Percentiles rank a stretch among this genome's conserved stretches.
Conservation (phyloP, 805 yeast genomes). For the Cyberlindnera veronae region DNA sequence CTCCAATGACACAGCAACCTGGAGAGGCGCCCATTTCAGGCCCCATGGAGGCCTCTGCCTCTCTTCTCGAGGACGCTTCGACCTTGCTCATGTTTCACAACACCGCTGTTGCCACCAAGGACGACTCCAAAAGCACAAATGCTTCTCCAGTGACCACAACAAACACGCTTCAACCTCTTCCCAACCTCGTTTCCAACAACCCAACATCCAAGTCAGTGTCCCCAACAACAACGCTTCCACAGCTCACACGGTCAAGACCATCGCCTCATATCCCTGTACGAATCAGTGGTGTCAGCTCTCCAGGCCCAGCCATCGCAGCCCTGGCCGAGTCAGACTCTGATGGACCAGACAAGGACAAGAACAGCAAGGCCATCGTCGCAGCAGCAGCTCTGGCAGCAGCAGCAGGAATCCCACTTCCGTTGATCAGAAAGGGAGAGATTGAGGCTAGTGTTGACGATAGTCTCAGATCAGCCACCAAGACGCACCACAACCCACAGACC, state of each 20-base stretch:
- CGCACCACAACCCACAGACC: slow-evolving; percentile 2
- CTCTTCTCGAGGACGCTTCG: slow-evolving; percentile 55
- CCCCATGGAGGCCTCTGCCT: slow-evolving; percentile 17
- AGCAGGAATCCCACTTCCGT: slow-evolving; percentile 70
- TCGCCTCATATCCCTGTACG: slow-evolving; percentile 11
- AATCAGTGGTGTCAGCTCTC: slow-evolving; percentile 32
- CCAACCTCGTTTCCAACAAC: slow-evolving; percentile 4
- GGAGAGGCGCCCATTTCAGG: background rate
- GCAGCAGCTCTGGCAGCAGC: slow-evolving; percentile 86
- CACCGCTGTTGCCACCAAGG: slow-evolving; percentile 38
- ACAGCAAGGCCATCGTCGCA: slow-evolving; percentile 58
- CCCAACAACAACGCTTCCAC: slow-evolving; percentile 1
- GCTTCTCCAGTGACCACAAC: background rate
- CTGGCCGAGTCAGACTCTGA: slow-evolving; percentile 26
- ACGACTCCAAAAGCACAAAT: background rate
- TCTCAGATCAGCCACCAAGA: slow-evolving; percentile 8
- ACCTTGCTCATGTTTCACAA: slow-evolving; percentile 59
- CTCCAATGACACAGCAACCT: background rate
- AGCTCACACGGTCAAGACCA: background rate
- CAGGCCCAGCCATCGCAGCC: slow-evolving; percentile 47
- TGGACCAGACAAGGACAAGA: slow-evolving; percentile 20
- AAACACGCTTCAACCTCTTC: background rate
- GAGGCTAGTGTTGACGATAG: slow-evolving; percentile 13
- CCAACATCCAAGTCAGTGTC: slow-evolving; percentile 5
- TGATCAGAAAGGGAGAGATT: slow-evolving; percentile 21